A percentile compares a stretch with the other conserved stretches of the same genome.
phyloP scores from a whole-genome alignment of 768 basidiomycete species.

The Infundibulicybe gibba region DNA sequence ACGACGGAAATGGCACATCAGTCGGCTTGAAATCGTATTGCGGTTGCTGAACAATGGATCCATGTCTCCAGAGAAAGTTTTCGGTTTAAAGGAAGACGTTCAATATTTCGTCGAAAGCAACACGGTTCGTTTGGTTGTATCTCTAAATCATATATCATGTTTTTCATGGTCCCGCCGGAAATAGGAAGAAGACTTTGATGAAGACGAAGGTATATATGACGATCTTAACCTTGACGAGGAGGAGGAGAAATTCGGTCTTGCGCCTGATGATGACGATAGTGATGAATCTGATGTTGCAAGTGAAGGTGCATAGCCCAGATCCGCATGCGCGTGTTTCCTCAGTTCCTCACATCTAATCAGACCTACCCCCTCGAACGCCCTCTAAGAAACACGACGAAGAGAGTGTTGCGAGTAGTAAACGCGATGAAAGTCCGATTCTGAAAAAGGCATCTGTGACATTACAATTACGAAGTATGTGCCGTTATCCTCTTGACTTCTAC shows the following conservation, averaged over 20 bases:
- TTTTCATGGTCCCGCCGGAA: conserved; percentile 14
- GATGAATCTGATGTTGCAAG: conserved; percentile 74
- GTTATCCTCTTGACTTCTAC: conserved; percentile 1
- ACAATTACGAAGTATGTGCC: conserved; percentile 65
- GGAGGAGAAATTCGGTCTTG: conserved; percentile 88
- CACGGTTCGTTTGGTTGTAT: conserved; percentile 56
- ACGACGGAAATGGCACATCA: conserved; percentile 92
- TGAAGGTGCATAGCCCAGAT: conserved; percentile 52
- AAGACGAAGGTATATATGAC: conserved; percentile 96
- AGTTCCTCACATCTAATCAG: conserved; percentile 26
- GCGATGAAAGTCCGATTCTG: conserved; percentile 72
- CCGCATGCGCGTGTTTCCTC: neutral
- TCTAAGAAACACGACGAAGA: conserved; percentile 83
- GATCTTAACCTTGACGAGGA: conserved; percentile 97
- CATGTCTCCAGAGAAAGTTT: conserved; percentile 75
- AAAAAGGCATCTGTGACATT: conserved; percentile 70
- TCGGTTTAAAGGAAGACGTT: conserved; percentile 88
- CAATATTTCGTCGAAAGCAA: conserved; percentile 96
- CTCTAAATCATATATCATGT: conserved; percentile 3
- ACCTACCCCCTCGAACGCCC: conserved; percentile 61
- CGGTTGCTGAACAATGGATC: conserved; percentile 94
- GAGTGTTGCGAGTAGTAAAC: conserved; percentile 68
- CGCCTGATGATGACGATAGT: conserved; percentile 71
- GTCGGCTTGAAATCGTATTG: conserved; percentile 87
- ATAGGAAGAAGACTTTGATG: conserved; percentile 96